phyloP scores from a whole-genome alignment of 768 basidiomycete species.

The Tephrocybe sp. region DNA sequence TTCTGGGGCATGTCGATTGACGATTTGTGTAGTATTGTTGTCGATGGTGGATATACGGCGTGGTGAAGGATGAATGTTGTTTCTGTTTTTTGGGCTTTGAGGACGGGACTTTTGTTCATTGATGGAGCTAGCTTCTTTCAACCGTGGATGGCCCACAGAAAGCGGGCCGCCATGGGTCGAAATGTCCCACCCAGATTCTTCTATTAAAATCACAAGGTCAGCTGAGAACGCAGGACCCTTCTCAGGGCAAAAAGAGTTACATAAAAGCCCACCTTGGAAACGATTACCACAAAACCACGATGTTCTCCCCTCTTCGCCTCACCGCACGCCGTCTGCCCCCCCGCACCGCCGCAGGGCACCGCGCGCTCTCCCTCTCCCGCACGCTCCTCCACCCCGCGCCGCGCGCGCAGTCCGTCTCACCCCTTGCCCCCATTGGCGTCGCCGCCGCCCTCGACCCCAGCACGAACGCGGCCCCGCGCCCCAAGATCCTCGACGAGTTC shows the following conservation, averaged over 20 bases:
- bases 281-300: not conserved
- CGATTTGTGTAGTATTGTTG: not conserved
- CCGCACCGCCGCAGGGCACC: not conserved
- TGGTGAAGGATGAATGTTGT: no score
- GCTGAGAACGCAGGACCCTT: not conserved
- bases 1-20: not conserved
- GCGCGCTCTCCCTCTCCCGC: not conserved
- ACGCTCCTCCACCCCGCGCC: not conserved
- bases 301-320: conserved; percentile 7
- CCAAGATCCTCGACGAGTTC: conserved; percentile 63
- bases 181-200: conserved; percentile 1
- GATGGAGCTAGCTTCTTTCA: no score
- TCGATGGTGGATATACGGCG: not conserved
- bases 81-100: no score
- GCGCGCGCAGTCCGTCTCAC: conserved; percentile 41
- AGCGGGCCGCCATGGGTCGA: not conserved
- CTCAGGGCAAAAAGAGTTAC: not conserved
- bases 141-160: not conserved
- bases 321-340: not conserved
- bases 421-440: conserved; percentile 63
- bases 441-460: conserved; percentile 34
- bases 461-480: conserved; percentile 27
- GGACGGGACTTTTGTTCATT: no score
- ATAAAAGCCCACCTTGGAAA: not conserved
- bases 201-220: conserved; percentile 2